Evolutionary conservation across 805 yeast species (phyloP).

Genomic region (Candida chauliodis): DNA sequence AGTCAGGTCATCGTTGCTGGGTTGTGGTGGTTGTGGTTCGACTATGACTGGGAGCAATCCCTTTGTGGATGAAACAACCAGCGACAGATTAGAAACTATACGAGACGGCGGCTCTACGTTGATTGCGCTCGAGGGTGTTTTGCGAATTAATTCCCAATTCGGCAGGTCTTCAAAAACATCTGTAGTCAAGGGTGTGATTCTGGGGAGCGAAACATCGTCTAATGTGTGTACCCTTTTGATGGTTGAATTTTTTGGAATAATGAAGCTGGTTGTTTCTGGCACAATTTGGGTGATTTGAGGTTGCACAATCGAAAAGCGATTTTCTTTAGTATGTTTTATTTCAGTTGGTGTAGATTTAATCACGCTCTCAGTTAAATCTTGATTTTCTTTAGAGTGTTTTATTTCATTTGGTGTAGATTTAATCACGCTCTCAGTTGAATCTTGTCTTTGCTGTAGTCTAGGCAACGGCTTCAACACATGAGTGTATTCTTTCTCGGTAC

Average conservation of each 20-base stretch:
- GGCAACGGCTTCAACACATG: slow-evolving; percentile 24
- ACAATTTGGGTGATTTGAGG: background rate
- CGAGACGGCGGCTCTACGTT: background rate
- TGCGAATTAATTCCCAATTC: slow-evolving; percentile 1
- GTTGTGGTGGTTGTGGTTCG: slow-evolving; percentile 15
- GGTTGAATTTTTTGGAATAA: background rate
- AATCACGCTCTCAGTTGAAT: background rate
- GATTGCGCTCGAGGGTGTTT: background rate
- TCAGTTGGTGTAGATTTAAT: background rate
- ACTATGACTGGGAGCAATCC: background rate
- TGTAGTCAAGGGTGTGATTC: background rate
- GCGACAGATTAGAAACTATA: slow-evolving; percentile 4
- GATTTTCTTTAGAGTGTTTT: background rate
- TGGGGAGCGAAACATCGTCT: no score
- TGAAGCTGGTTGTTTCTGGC: background rate
- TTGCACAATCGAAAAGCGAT: slow-evolving; percentile 1
- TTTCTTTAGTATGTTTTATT: background rate
- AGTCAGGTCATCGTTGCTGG: slow-evolving; percentile 24
- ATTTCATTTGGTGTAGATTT: background rate
- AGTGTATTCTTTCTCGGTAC: slow-evolving; percentile 19
- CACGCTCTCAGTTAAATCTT: background rate
- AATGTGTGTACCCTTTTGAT: no score
- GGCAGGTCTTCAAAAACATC: background rate
- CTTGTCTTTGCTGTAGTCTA: slow-evolving; percentile 11
- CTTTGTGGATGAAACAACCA: slow-evolving; percentile 4